Base-by-base conservation (phyloP, 495 filamentous ascomycete genomes). In the Thermothielavioides terrestris region DNA sequence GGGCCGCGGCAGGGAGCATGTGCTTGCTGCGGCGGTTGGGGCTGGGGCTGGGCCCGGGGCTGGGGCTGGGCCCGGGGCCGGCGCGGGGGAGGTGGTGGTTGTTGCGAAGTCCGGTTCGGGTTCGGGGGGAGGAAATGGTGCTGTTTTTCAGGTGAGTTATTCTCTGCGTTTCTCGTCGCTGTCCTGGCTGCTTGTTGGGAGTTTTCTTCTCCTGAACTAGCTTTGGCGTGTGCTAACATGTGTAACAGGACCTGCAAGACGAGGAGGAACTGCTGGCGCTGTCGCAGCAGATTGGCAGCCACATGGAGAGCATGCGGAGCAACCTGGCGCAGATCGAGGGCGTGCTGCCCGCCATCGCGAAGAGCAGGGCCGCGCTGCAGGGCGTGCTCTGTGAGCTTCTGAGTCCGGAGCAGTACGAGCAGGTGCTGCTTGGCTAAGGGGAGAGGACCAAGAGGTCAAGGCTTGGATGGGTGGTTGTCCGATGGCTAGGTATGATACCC, bases 301-400 rank as follows among this genome's bases (percentile, higher is more conserved):
- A 75, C 46, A 72, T 76, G 71, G 68, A 75, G 54, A 75, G 58
- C 73, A 82, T 75, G 81, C 77, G 63, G 64, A 78, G 57, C 70
- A 85, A 72, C 60, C 75, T 70, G 63, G 77, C 63, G 35, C 71
- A 75, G 61, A 67, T 74, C 20, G 68, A 73, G 1, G 73, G 69
- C 0, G 62, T 76, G 17, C 50, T 69, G 37, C 69, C 68, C 6
- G 65, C 64, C 5, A 67, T 75, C 17, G 58, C 54, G 37, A 66
- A 60, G 54, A 70, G 55, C 66, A 76, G 69, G 60, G 77, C 53
- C 42, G 67, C 58, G 46, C 51, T 63, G 32, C 65, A 58, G 60
- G 61, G 58, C 32, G 61, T 65, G 53, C 57, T 70, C 63, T 69
- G 62, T 59, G 65, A 56, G 55, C 69, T 62, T 59, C 58, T 67